These are phyloP conservation scores for Clarireedia homoeocarpa DNA, from an alignment of 2,329 filamentous ascomycete species.

Conservation along the genomic window DNA sequence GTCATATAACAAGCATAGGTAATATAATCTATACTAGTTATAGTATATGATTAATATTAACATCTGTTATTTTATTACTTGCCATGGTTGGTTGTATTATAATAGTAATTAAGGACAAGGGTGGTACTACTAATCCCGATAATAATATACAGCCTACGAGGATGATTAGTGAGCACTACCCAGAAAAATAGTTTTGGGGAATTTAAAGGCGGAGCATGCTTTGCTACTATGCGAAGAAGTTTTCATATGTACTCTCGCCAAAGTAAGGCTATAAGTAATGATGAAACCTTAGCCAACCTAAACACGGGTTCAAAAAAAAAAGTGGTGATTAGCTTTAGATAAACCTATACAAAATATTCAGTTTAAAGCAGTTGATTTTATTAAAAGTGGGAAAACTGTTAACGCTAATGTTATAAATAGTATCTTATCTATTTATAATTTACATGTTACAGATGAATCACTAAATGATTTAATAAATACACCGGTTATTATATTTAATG, in stretches of 20 bases:
- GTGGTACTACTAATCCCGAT: conserved; percentile 5
- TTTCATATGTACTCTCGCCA: background rate
- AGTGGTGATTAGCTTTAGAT: too few species aligned
- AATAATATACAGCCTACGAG: background rate
- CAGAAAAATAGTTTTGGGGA: background rate
- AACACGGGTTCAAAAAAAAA: too few species aligned
- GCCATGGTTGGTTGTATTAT: conserved; percentile 27
- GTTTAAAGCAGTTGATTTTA: too few species aligned
- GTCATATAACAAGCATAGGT: conserved; percentile 29
- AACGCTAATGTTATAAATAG: too few species aligned
- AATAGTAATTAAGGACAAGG: background rate
- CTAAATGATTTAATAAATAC: too few species aligned
- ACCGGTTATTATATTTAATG: too few species aligned
- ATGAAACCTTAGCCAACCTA: too few species aligned
- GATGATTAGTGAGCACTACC: background rate
- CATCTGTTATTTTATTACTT: conserved; percentile 21
- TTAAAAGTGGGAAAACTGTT: too few species aligned
- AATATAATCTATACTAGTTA: conserved; percentile 30
- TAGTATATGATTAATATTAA: conserved; percentile 19
- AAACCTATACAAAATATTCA: too few species aligned
- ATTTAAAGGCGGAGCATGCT: background rate
- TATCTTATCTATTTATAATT: too few species aligned
- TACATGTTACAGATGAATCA: too few species aligned
- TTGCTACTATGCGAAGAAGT: background rate
- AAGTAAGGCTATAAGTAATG: background rate